Conservation (phyloP, 176 grass and related monocot species). For the Urochloa ruziziensis region DNA sequence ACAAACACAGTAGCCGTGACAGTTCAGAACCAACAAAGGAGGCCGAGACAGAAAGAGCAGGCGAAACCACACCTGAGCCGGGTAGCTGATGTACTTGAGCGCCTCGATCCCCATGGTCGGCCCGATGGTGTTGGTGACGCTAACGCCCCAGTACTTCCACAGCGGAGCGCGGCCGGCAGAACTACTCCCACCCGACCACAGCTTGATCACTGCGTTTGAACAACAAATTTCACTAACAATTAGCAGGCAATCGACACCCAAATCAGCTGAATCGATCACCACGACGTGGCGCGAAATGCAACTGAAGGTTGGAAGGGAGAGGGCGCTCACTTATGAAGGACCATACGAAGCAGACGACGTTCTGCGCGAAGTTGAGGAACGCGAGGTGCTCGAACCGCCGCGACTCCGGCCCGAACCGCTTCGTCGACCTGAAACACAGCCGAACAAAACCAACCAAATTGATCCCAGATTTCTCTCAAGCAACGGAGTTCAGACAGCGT, state of each 20-base stretch:
- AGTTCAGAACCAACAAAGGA: background rate
- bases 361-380: conserved; percentile 96
- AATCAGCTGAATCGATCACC: background rate
- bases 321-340: conserved; percentile 80
- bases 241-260: background rate
- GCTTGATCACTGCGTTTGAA: conserved; percentile 69
- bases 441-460: background rate
- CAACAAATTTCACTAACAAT: background rate
- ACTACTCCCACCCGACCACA: conserved; percentile 61
- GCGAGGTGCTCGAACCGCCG: conserved; percentile 89
- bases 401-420: conserved; percentile 80
- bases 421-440: conserved; percentile 68
- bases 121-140: conserved; percentile 92
- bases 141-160: conserved; percentile 71
- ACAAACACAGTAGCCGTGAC: background rate
- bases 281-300: background rate
- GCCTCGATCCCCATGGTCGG: conserved; percentile 95
- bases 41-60: background rate
- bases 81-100: conserved; percentile 98
- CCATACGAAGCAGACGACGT: conserved; percentile 84
- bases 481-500: background rate
- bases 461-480: background rate
- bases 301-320: background rate
- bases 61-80: conserved; percentile 59
- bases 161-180: conserved; percentile 62